Evolutionary conservation across 2,329 filamentous ascomycete species (phyloP).

Genomic region (Penicillium freii): DNA sequence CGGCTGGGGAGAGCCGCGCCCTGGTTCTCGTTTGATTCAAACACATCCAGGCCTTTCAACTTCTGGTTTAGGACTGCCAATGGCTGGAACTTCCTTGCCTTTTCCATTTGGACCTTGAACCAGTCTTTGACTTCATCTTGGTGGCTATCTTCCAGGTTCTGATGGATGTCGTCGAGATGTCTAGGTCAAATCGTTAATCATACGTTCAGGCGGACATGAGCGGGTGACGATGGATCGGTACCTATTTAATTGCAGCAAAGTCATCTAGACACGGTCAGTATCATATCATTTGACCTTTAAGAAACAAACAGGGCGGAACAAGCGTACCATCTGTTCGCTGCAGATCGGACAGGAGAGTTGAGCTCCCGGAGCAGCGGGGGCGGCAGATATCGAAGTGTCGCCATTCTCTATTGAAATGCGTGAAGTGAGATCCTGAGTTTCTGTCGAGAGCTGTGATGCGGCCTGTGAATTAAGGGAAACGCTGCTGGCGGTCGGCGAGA

Average conservation of each 20-base stretch:
- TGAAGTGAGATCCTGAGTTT: conserved; percentile 74
- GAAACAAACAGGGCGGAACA: not conserved
- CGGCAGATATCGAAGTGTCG: conserved; percentile 48
- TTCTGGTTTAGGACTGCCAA: conserved; percentile 91
- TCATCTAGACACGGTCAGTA: conserved; percentile 59
- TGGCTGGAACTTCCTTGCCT: conserved; percentile 89
- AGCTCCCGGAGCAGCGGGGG: conserved; percentile 58
- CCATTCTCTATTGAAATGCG: conserved; percentile 71
- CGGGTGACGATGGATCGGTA: conserved; percentile 32
- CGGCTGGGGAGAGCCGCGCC: conserved; percentile 40
- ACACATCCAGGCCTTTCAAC: conserved; percentile 85
- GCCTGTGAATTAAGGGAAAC: conserved; percentile 73
- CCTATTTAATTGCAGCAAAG: conserved; percentile 86
- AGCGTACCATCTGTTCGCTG: conserved; percentile 87
- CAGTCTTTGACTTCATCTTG: conserved; percentile 96
- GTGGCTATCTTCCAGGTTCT: conserved; percentile 81
- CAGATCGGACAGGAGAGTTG: conserved; percentile 94
- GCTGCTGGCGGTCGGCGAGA: conserved; percentile 69
- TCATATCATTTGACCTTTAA: not conserved
- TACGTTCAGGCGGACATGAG: not conserved
- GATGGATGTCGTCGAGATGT: conserved; percentile 84
- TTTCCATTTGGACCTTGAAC: conserved; percentile 92
- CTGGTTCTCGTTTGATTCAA: conserved; percentile 80
- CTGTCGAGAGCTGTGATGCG: conserved; percentile 66
- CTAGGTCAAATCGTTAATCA: conserved; percentile 42